Percentiles rank a stretch among this genome's conserved stretches.
Conservation (phyloP, 495 filamentous ascomycete genomes). For the Penicillium crystallinum region DNA sequence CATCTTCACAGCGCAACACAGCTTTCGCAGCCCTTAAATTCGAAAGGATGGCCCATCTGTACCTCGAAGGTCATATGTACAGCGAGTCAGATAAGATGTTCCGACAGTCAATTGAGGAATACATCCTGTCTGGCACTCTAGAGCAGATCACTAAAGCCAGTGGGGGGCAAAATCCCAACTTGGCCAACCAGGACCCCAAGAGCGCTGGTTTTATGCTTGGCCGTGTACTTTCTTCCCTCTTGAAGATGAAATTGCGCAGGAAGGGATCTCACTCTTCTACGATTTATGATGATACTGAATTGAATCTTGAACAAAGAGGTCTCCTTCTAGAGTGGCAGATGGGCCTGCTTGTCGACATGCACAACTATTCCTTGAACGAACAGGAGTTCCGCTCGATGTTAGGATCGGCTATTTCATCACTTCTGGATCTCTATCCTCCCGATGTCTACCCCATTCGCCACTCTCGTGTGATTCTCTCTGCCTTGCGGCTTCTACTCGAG, state of each 20-base stretch:
- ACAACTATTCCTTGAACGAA: constrained; percentile 22
- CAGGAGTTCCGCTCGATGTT: constrained; percentile 31
- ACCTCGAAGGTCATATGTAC: constrained; percentile 32
- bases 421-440: constrained; percentile 39
- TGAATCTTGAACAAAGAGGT: constrained; percentile 35
- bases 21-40: constrained; percentile 51
- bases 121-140: constrained; percentile 42
- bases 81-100: constrained; percentile 38
- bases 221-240: constrained; percentile 41
- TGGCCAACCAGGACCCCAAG: constrained; percentile 29
- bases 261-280: constrained; percentile 19
- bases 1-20: constrained; percentile 35
- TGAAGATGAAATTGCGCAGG: constrained; percentile 39
- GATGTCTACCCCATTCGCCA: constrained; percentile 41
- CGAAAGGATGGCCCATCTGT: constrained; percentile 47
- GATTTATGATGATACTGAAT: constrained; percentile 41
- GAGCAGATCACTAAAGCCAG: constrained; percentile 26
- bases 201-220: constrained; percentile 41
- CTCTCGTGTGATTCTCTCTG: constrained; percentile 38
- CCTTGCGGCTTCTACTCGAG: constrained; percentile 38
- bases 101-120: constrained; percentile 40
- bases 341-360: constrained; percentile 30
- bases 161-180: constrained; percentile 21
- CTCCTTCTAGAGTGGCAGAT: constrained; percentile 56
- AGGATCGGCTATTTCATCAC: constrained; percentile 24